Evolutionary conservation across 257 asterid genomes (phyloP).

Genomic region (Nemophila menziesii): DNA sequence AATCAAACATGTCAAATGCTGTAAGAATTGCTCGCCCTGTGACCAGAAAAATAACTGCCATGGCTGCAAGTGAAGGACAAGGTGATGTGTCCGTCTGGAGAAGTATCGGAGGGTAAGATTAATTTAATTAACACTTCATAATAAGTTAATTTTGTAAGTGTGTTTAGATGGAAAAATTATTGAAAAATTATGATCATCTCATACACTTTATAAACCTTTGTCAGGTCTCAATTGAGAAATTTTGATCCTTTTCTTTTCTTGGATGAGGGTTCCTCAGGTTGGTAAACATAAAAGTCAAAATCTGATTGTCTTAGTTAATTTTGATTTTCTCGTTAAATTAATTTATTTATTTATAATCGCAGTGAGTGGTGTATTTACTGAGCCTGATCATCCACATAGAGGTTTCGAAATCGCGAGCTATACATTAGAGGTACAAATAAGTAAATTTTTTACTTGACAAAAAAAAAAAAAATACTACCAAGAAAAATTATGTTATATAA

Average conservation of each 20-base stretch:
- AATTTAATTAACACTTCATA: no score
- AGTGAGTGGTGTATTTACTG: not conserved
- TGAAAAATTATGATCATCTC: no score
- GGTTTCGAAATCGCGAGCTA: no score
- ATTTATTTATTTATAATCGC: not conserved
- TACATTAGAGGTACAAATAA: no score
- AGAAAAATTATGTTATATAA: no score
- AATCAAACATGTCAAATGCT: not conserved
- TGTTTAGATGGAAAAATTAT: no score
- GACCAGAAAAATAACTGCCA: not conserved
- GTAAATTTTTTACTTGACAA: no score
- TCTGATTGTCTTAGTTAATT: not conserved
- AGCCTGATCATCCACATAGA: conserved; percentile 2
- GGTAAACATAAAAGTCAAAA: no score
- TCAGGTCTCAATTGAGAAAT: conserved; percentile 66
- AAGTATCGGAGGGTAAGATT: conserved; percentile 4
- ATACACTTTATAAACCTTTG: not conserved
- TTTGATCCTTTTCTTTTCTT: conserved; percentile 81
- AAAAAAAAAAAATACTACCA: no score
- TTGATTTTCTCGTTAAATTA: not conserved
- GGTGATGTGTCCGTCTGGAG: not conserved
- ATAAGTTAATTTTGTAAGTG: not conserved
- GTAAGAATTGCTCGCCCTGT: conserved; percentile 1
- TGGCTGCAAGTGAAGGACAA: not conserved
- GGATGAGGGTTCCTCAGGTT: conserved; percentile 78